A percentile compares a stretch with the other conserved stretches of the same genome.
Conservation (phyloP, 768 basidiomycete species). For the Gelatoporia subvermispora region DNA sequence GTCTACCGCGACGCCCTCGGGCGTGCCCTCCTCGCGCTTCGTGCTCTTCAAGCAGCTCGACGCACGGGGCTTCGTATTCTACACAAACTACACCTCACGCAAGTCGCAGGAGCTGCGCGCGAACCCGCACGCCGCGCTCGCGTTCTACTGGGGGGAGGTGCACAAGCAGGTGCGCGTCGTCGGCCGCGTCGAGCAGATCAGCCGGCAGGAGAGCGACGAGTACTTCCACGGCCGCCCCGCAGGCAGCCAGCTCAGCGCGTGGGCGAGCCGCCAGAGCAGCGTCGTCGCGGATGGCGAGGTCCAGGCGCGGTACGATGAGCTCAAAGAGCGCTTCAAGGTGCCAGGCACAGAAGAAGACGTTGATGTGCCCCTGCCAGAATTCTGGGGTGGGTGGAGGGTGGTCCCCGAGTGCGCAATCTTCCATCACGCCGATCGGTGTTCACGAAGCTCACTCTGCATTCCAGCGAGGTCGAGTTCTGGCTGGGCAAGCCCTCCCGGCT, state of each 20-base stretch:
- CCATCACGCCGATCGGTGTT: constrained; percentile 22
- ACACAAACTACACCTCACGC: constrained; percentile 92
- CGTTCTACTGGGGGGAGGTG: constrained; percentile 90
- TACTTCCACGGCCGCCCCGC: constrained; percentile 83
- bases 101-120: constrained; percentile 77
- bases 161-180: constrained; percentile 78
- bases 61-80: constrained; percentile 87
- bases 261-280: constrained; percentile 87
- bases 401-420: constrained; percentile 70
- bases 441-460: constrained; percentile 4
- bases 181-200: constrained; percentile 79
- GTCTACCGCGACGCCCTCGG: constrained; percentile 63
- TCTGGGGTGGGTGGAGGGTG: constrained; percentile 96
- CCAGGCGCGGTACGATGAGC: constrained; percentile 49
- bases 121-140: constrained; percentile 78
- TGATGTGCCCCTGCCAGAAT: constrained; percentile 74
- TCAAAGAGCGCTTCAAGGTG: constrained; percentile 54
- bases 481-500: constrained; percentile 91
- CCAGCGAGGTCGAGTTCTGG: constrained; percentile 96
- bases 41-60: constrained; percentile 93
- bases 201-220: constrained; percentile 63
- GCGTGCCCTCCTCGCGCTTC: constrained; percentile 82
- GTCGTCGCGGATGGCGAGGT: constrained; percentile 74
- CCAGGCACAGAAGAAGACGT: constrained; percentile 34
- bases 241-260: constrained; percentile 84